A percentile compares a stretch with the other conserved stretches of the same genome.
Conservation (phyloP, 495 filamentous ascomycete genomes). For the Glutinoglossum americanum region DNA sequence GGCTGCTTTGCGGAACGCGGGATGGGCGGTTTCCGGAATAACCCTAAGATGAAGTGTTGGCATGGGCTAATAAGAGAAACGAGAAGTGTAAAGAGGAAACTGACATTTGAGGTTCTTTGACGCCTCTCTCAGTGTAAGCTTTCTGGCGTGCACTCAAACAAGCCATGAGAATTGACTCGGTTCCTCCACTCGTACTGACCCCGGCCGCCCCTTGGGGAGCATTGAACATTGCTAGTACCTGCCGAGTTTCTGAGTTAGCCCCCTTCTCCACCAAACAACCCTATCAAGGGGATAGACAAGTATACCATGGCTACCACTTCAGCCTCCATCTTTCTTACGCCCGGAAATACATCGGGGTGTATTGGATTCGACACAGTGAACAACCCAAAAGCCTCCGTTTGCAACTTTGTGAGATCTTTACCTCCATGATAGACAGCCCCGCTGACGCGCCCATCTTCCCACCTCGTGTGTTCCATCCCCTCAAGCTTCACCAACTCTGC, state of each 20-base stretch:
- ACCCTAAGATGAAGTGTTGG: conserved; percentile 37
- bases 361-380: conserved; percentile 98
- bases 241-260: background rate
- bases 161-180: conserved; percentile 92
- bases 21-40: conserved; percentile 81
- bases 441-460: conserved; percentile 89
- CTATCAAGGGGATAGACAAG: background rate
- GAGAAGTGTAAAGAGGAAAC: conserved; percentile 7
- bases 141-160: conserved; percentile 76
- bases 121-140: conserved; percentile 57
- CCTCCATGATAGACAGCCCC: conserved; percentile 96
- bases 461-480: conserved; percentile 78
- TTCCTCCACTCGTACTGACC: conserved; percentile 80
- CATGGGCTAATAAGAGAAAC: conserved; percentile 1
- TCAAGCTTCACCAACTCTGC: conserved; percentile 60
- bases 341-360: conserved; percentile 95
- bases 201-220: conserved; percentile 67
- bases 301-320: conserved; percentile 87
- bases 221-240: conserved; percentile 73
- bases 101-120: conserved; percentile 91
- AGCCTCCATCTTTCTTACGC: conserved; percentile 97
- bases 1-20: conserved; percentile 87
- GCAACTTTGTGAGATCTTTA: conserved; percentile 57
- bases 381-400: conserved; percentile 75
- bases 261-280: background rate